Base-by-base conservation (phyloP, 2,329 filamentous ascomycete genomes). In the Paradendryphiella salina region DNA sequence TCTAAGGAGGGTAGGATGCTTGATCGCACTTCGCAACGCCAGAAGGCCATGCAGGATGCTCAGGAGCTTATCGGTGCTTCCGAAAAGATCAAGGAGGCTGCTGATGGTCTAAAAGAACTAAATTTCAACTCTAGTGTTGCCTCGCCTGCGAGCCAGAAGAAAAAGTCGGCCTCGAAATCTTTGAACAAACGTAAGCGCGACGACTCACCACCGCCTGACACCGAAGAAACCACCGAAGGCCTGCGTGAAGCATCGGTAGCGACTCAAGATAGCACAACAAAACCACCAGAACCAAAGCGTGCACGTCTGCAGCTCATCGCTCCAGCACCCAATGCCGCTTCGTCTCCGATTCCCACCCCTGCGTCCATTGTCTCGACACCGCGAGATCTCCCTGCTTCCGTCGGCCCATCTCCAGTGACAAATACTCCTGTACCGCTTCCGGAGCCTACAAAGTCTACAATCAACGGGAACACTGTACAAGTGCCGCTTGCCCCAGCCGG, bases 1-100 rank as follows among this genome's bases (percentile, higher is more conserved):
- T 85, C 88, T 2, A 91, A 90, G 73, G 87, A 90, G 63, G 87
- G 88, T 2, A 90, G 89, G 73, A 89, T 88, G 67, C 74, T 87
- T 9, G 89, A 89, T 73, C 78, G 84, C 46, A 85, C 89, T 69
- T 82, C 83, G 5, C 73, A 77, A 59, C 76, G 73, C 45, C 78
- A 76, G 57, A 79, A 76, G 66, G 83, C 78, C 71, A 79, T 66
- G 46, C 67, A 65, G 13, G 70, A 72, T 41, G 65, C 67, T n/a
- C 62, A 67, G 21, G 65, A 67, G 39, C 64, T 75, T n/a, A 67
- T 75, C 45, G 65, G 70, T 38, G 66, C 65, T 20, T 70, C 66
- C 10, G 62, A 64, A 40, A 70, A 63, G 36, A 62, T 74, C 17
- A 66, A 63, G 34, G 62, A 72, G 46, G 67, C 69, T 35, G 71